These are phyloP conservation scores for Apocynum venetum DNA, from an alignment of 257 asterid genomes.

Conservation along the genomic window DNA sequence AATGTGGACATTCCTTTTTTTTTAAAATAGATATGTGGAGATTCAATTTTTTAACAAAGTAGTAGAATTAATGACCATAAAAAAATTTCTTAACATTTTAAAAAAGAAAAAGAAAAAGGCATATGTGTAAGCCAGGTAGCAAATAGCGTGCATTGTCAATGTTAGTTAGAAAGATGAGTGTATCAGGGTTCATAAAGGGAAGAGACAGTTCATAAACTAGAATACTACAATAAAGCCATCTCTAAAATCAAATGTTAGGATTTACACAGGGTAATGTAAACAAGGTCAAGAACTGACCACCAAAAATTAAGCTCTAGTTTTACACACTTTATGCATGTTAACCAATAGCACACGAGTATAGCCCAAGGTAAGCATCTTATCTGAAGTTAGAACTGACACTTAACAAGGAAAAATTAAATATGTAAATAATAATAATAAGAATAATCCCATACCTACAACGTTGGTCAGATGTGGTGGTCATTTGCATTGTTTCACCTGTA, in stretches of 20 bases:
- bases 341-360: background rate
- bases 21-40: no score
- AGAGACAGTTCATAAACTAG: background rate
- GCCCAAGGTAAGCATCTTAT: background rate
- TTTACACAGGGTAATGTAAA: no score
- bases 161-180: background rate
- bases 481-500: constrained; percentile 98
- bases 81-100: background rate
- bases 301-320: background rate
- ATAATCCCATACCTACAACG: constrained; percentile 64
- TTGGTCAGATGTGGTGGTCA: constrained; percentile 78
- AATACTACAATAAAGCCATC: background rate
- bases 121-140: background rate
- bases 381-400: background rate
- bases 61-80: background rate
- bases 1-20: background rate
- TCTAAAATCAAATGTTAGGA: background rate
- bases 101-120: background rate
- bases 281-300: background rate
- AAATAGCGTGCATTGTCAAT: background rate
- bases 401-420: background rate
- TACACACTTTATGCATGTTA: background rate
- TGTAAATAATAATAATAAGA: background rate
- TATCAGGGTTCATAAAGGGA: background rate
- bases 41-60: background rate